These are phyloP conservation scores for Rubroboletus pulcherrimus DNA, from an alignment of 768 basidiomycete genomes.

Conservation along the genomic window DNA sequence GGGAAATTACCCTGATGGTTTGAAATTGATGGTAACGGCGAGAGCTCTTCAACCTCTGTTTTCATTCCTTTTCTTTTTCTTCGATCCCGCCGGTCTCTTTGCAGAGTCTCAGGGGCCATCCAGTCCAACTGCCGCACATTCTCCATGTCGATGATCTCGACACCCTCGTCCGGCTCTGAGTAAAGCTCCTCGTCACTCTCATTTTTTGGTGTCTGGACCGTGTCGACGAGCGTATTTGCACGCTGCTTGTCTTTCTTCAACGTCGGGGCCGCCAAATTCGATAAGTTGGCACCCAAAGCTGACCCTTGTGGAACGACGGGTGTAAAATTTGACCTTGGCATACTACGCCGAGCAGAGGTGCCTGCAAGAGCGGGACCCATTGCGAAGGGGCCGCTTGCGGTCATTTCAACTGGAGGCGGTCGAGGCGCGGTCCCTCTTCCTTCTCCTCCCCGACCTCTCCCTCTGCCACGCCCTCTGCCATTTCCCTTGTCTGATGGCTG, in stretches of 20 bases:
- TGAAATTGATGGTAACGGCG: constrained; percentile 15
- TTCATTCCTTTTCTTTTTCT: constrained; percentile 34
- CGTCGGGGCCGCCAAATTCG: constrained; percentile 47
- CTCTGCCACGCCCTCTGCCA: constrained; percentile 46
- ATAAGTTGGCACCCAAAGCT: constrained; percentile 46
- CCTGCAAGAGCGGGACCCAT: constrained; percentile 77
- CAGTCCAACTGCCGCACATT: constrained; percentile 76
- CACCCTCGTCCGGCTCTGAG: constrained; percentile 84
- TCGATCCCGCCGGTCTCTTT: constrained; percentile 42
- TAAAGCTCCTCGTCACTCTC: constrained; percentile 65
- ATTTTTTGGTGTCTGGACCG: constrained; percentile 25
- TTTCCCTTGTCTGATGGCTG: constrained; percentile 39
- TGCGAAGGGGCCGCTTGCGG: constrained; percentile 82
- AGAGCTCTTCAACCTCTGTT: constrained; percentile 45
- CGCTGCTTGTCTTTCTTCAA: constrained; percentile 44
- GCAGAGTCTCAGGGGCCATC: constrained; percentile 81
- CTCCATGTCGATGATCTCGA: constrained; percentile 84
- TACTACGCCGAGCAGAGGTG: constrained; percentile 44
- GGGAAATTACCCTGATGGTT: constrained; percentile 34
- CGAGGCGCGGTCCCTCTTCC: constrained; percentile 43
- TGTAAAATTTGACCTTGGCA: constrained; percentile 55
- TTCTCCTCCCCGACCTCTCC: constrained; percentile 51
- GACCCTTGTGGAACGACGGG: constrained; percentile 44
- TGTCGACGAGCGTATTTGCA: constrained; percentile 24
- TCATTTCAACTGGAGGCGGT: constrained; percentile 64